These are phyloP conservation scores for Ophiocordyceps camponoti-leonardi DNA, from an alignment of 2,329 filamentous ascomycete species.

Conservation along the genomic window DNA sequence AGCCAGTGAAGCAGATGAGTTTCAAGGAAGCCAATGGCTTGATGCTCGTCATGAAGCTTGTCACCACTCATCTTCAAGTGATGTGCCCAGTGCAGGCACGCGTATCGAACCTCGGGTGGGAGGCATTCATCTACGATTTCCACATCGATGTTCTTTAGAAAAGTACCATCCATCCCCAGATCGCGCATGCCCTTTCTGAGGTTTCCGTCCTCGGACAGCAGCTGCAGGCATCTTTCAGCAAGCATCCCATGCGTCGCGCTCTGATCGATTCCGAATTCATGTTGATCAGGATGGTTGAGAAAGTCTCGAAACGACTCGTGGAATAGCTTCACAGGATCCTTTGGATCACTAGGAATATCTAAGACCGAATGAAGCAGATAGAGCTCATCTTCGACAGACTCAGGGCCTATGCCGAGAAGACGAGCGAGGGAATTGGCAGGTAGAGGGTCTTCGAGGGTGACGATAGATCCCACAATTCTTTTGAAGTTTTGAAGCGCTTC, in stretches of 20 bases:
- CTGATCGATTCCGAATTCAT: slow-evolving; percentile 5
- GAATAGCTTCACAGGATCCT: slow-evolving; percentile 10
- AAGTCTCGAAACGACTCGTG: slow-evolving; percentile 21
- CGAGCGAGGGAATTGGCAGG: slow-evolving; percentile 8
- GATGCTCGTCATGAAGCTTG: slow-evolving; percentile 9
- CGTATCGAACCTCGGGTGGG: slow-evolving; percentile 14
- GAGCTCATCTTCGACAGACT: slow-evolving; percentile 7
- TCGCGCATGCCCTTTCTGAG: slow-evolving; percentile 10
- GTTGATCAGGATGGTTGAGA: slow-evolving; percentile 5
- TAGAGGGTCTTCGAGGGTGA: slow-evolving; percentile 13
- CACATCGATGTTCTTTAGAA: not conserved
- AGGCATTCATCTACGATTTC: not conserved
- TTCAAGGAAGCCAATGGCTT: slow-evolving; percentile 13
- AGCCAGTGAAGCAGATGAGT: slow-evolving; percentile 22
- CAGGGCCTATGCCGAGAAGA: slow-evolving; percentile 8
- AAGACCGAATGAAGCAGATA: slow-evolving; percentile 17
- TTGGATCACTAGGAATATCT: slow-evolving; percentile 8
- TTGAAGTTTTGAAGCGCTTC: slow-evolving; percentile 9
- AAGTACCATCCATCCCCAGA: not conserved
- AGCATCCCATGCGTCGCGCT: not conserved
- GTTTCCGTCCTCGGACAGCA: slow-evolving; percentile 8
- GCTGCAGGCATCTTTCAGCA: slow-evolving; percentile 8
- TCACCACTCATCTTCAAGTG: slow-evolving; percentile 11
- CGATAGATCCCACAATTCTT: slow-evolving; percentile 13
- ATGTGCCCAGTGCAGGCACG: slow-evolving; percentile 18